Percentiles rank a stretch among this genome's conserved stretches.
phyloP scores from a whole-genome alignment of 306 rosid species.

The Rubus parviflorus region DNA sequence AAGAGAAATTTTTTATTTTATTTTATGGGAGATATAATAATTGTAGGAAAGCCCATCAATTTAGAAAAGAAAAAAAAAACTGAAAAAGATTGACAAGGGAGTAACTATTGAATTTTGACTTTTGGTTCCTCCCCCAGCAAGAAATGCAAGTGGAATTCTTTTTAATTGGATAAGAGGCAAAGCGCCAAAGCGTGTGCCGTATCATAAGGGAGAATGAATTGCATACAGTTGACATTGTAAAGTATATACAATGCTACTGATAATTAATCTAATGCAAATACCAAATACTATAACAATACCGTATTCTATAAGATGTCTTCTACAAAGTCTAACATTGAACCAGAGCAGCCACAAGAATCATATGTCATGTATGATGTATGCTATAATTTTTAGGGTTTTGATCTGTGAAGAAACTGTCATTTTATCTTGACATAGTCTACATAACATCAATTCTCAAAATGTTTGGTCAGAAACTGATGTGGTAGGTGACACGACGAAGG shows the following conservation, averaged over 20 bases:
- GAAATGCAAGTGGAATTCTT: not conserved
- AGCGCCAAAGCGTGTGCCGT: not conserved
- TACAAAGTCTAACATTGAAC: not conserved
- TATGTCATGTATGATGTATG: slow-evolving; percentile 17
- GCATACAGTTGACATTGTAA: slow-evolving; percentile 3
- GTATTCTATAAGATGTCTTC: slow-evolving; percentile 11
- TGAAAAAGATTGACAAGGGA: not conserved
- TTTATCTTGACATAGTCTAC: not conserved
- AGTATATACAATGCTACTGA: not conserved
- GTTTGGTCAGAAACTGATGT: not conserved
- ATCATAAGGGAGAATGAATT: not conserved
- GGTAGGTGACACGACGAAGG: not conserved
- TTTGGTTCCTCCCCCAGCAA: slow-evolving; percentile 5
- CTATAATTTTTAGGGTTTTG: not conserved
- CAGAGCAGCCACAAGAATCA: slow-evolving; percentile 12
- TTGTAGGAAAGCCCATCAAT: no score
- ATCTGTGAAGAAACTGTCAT: not conserved
- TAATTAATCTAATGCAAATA: not conserved
- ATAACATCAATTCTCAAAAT: not conserved
- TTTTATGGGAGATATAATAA: no score
- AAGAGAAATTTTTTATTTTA: not conserved
- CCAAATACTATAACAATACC: not conserved
- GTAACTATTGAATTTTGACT: slow-evolving; percentile 8
- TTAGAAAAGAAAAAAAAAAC: not conserved
- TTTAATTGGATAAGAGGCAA: not conserved